These are phyloP conservation scores for Apiotrichum gamsii DNA, from an alignment of 1,284 basidiomycete species.

Conservation along the genomic window DNA sequence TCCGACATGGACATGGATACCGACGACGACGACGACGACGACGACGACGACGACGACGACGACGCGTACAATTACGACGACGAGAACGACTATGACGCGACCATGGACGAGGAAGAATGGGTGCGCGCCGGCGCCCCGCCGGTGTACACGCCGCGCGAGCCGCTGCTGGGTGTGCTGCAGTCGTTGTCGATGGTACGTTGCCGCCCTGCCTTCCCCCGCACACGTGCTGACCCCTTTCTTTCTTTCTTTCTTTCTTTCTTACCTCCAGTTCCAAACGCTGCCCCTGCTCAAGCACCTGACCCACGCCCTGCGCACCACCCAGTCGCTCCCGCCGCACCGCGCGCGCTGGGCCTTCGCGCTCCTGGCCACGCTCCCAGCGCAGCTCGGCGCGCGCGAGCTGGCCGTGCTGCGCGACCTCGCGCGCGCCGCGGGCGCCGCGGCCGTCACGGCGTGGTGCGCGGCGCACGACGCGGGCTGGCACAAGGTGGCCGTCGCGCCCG, in stretches of 20 bases:
- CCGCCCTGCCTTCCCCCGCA: too few relatives aligned
- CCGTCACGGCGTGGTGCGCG: not conserved
- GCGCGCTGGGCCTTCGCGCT: conserved; percentile 78
- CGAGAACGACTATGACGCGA: conserved; percentile 7
- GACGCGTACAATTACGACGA: conserved; percentile 12
- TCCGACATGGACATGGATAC: conserved; percentile 9
- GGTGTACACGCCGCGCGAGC: conserved; percentile 17
- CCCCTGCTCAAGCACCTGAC: conserved; percentile 23
- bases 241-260: too few relatives aligned
- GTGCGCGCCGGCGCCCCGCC: not conserved
- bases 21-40: conserved; percentile 4
- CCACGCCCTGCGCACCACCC: not conserved
- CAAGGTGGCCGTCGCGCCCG: conserved; percentile 2
- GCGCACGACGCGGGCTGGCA: not conserved
- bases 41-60: conserved; percentile 18
- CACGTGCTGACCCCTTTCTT: conserved; percentile 6
- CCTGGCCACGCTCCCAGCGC: conserved; percentile 64
- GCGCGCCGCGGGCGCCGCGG: conserved; percentile 42
- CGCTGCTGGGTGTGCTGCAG: conserved; percentile 28
- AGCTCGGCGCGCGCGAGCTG: conserved; percentile 70
- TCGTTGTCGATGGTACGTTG: conserved; percentile 28
- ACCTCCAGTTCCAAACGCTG: conserved; percentile 23
- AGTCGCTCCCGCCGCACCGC: conserved; percentile 57
- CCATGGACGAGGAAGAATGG: conserved; percentile 4
- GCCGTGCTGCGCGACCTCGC: conserved; percentile 69